A percentile compares a stretch with the other conserved stretches of the same genome.
These are phyloP conservation scores for Melanogaster broomeanus DNA, from an alignment of 768 basidiomycete species.

Conservation along the genomic window DNA sequence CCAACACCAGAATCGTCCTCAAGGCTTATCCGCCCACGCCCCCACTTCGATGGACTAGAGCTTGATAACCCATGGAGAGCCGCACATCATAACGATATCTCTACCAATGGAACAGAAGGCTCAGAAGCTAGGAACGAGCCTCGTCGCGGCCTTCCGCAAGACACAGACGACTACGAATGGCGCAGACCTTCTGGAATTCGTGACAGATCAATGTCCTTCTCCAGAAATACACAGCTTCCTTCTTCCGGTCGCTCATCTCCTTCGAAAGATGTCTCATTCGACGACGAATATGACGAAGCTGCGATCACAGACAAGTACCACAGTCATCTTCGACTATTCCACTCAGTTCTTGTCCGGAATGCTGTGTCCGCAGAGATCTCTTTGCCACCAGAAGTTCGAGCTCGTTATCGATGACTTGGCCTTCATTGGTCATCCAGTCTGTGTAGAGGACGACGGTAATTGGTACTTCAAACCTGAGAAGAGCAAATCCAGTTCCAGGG, in stretches of 20 bases:
- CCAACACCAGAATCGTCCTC: slow-evolving; percentile 63
- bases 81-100: slow-evolving; percentile 49
- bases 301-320: slow-evolving; percentile 55
- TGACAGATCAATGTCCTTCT: slow-evolving; percentile 54
- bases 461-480: slow-evolving; percentile 80
- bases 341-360: slow-evolving; percentile 79
- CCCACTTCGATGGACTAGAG: slow-evolving; percentile 46
- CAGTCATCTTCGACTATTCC: slow-evolving; percentile 75
- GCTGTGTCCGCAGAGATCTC: slow-evolving; percentile 72
- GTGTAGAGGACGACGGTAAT: slow-evolving; percentile 65
- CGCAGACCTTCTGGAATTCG: slow-evolving; percentile 50
- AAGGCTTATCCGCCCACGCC: slow-evolving; percentile 72
- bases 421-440: slow-evolving; percentile 95
- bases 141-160: slow-evolving; percentile 13
- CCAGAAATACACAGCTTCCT: slow-evolving; percentile 43
- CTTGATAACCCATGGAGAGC: slow-evolving; percentile 77
- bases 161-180: slow-evolving; percentile 62
- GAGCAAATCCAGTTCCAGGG: slow-evolving; percentile 49
- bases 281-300: slow-evolving; percentile 35
- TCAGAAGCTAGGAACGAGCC: slow-evolving; percentile 1
- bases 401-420: slow-evolving; percentile 88
- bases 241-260: slow-evolving; percentile 56
- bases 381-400: slow-evolving; percentile 95
- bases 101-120: slow-evolving; percentile 24
- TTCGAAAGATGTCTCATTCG: slow-evolving; percentile 42